Evolutionary conservation across 441 rosid species (phyloP).

Genomic region (Jatropha multifida): DNA sequence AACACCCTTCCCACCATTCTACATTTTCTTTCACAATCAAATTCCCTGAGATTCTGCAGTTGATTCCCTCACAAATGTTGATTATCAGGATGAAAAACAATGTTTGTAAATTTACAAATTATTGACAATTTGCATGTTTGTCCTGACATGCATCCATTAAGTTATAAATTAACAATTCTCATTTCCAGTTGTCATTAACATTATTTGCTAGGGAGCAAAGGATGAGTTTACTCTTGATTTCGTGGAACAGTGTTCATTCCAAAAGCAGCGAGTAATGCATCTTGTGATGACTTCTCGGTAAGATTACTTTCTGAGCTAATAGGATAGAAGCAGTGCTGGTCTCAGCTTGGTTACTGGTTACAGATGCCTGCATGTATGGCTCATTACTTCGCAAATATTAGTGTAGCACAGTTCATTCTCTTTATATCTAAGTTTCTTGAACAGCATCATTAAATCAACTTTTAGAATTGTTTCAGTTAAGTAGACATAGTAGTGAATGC

Average conservation of each 20-base stretch:
- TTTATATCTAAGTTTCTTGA: background rate
- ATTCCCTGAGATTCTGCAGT: background rate
- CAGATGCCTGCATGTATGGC: background rate
- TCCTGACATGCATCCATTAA: constrained; percentile 16
- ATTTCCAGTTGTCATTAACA: background rate
- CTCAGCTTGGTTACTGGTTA: background rate
- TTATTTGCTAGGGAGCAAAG: constrained; percentile 63
- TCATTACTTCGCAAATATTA: background rate
- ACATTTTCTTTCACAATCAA: background rate
- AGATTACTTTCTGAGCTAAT: constrained; percentile 22
- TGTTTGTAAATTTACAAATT: background rate
- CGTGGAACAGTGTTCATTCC: constrained; percentile 99
- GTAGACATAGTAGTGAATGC: background rate
- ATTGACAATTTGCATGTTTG: background rate
- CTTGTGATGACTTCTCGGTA: constrained; percentile 91
- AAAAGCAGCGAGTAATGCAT: constrained; percentile 93
- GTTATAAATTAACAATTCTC: constrained; percentile 12
- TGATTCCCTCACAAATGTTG: background rate
- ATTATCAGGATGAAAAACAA: background rate
- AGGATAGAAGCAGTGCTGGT: background rate
- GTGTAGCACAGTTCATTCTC: background rate
- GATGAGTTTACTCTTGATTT: constrained; percentile 98
- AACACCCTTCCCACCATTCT: background rate
- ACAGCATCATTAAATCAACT: background rate
- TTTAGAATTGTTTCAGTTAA: background rate